Conservation (phyloP, 495 filamentous ascomycete species). For the Daldinia concentrica region DNA sequence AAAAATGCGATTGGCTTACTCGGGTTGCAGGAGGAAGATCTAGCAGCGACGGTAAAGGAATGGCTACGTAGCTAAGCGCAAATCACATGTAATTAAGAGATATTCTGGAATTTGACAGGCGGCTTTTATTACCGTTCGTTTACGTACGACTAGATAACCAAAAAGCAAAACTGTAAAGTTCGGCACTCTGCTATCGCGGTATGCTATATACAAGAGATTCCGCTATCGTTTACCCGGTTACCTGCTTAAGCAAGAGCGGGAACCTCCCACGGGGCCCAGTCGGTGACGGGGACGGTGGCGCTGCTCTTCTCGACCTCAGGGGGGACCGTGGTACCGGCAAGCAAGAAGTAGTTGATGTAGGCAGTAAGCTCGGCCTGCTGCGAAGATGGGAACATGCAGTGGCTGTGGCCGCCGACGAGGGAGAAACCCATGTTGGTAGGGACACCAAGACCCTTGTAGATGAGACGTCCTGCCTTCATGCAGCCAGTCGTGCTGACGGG, state of each 20-base stretch:
- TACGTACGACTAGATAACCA: conserved; percentile 24
- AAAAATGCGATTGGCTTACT: conserved; percentile 38
- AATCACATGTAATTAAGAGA: not conserved
- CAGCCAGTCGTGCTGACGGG: conserved; percentile 61
- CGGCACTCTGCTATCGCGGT: not conserved
- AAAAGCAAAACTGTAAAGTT: not conserved
- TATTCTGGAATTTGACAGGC: not conserved
- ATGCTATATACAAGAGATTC: conserved; percentile 30
- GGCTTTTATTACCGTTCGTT: conserved; percentile 8
- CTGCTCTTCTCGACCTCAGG: conserved; percentile 53
- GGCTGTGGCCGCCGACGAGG: conserved; percentile 60
- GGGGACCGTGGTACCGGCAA: conserved; percentile 49
- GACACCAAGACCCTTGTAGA: conserved; percentile 61
- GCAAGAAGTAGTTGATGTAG: conserved; percentile 64
- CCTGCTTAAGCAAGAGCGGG: conserved; percentile 50
- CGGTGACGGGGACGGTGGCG: conserved; percentile 45
- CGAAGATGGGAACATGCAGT: conserved; percentile 63
- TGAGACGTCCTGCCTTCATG: conserved; percentile 61
- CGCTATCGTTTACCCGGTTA: not conserved
- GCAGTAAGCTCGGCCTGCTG: conserved; percentile 61
- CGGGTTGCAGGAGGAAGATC: conserved; percentile 44
- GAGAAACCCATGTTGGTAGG: conserved; percentile 61
- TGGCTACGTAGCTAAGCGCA: conserved; percentile 32
- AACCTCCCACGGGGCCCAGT: conserved; percentile 56
- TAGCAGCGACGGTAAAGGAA: conserved; percentile 34